A percentile compares a stretch with the other conserved stretches of the same genome.
phyloP scores from a whole-genome alignment of 2,329 filamentous ascomycete species.

The Pseudocercospora crystallina region DNA sequence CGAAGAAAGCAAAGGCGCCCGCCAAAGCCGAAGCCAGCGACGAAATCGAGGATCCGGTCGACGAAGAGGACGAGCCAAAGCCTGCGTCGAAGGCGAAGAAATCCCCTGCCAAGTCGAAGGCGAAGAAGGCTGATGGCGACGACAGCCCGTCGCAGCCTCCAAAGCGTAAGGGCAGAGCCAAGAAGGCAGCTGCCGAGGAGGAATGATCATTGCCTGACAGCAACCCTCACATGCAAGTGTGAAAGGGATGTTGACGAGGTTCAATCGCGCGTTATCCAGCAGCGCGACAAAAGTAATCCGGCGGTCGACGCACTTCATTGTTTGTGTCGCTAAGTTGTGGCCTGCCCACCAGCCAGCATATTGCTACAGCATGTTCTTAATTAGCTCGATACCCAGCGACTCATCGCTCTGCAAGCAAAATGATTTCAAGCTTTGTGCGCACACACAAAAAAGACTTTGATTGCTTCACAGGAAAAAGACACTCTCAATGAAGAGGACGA shows the following conservation, averaged over 20 bases:
- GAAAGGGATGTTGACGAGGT: no score
- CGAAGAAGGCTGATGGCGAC: slow-evolving; percentile 36
- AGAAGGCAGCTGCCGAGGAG: slow-evolving; percentile 26
- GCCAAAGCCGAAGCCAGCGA: slow-evolving; percentile 23
- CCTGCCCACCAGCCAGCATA: no score
- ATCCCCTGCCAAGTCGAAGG: slow-evolving; percentile 36
- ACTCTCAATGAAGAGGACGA: no score
- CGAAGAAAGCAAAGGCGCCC: slow-evolving; percentile 32
- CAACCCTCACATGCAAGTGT: neutral
- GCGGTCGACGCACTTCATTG: no score
- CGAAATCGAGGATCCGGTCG: slow-evolving; percentile 15
- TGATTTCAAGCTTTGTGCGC: no score
- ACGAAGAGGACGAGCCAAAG: slow-evolving; percentile 32
- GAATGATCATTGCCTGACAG: neutral
- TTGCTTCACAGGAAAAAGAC: no score
- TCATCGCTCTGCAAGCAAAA: neutral
- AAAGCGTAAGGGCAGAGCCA: slow-evolving; percentile 31
- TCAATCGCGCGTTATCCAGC: no score
- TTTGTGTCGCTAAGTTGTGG: no score
- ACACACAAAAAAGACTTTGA: no score
- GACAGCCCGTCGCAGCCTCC: slow-evolving; percentile 31
- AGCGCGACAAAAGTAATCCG: no score
- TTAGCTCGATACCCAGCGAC: slow-evolving; percentile 19
- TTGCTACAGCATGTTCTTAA: neutral
- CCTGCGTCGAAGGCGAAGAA: slow-evolving; percentile 29